Percentiles rank a stretch among this genome's conserved stretches.
Conservation (phyloP, 2,329 filamentous ascomycete species). For the Ambrosiella cleistominuta region DNA sequence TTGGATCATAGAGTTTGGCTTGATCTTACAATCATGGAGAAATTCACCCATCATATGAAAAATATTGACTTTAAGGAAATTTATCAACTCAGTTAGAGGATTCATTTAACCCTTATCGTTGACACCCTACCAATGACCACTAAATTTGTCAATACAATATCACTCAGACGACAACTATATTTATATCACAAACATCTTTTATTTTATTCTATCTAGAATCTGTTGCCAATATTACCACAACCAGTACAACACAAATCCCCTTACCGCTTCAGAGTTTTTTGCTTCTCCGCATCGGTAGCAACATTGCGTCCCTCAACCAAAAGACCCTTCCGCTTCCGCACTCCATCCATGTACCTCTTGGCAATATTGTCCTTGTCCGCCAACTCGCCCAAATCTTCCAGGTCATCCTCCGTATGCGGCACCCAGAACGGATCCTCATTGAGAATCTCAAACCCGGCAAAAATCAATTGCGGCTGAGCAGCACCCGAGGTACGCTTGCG, state of each 20-base stretch:
- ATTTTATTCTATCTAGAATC: no score
- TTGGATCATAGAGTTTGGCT: no score
- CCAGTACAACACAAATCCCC: background rate
- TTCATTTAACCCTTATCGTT: no score
- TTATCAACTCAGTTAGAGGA: no score
- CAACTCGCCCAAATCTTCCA: conserved; percentile 88
- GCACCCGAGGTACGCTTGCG: conserved; percentile 82
- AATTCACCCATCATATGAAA: no score
- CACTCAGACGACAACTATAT: no score
- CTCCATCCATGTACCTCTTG: conserved; percentile 85
- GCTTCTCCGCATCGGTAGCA: conserved; percentile 84
- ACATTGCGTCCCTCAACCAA: conserved; percentile 61
- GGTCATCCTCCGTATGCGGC: conserved; percentile 84
- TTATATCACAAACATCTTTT: no score
- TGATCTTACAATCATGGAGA: no score
- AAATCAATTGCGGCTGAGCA: conserved; percentile 82
- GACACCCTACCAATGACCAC: no score
- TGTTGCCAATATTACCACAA: background rate
- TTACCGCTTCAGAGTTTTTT: conserved; percentile 48
- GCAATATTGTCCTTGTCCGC: conserved; percentile 92
- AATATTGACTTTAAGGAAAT: no score
- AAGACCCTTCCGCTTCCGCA: conserved; percentile 73
- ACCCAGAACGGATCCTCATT: conserved; percentile 98
- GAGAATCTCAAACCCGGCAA: conserved; percentile 78
- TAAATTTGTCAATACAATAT: no score